Base-by-base conservation (phyloP, 805 yeast genomes). In the Torulaspora indica region DNA sequence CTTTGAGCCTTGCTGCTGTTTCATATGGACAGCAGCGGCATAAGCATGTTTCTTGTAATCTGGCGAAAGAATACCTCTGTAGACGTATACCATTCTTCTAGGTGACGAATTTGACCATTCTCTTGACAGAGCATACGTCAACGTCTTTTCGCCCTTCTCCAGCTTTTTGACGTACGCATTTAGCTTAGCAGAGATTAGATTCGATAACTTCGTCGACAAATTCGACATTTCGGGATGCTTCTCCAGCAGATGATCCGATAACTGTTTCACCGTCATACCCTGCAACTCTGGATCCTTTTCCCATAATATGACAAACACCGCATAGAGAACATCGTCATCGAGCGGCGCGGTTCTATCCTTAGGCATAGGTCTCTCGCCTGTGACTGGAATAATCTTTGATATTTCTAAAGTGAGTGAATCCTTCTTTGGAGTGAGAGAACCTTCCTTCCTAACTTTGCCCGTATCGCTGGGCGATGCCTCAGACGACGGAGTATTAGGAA, bases 51-150 rank as follows among this genome's bases (percentile, higher is more conserved):
- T 66, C 54, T 81, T 82, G 64, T 82, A 85, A 60, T 85, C 90
- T n/a, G 78, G 73, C 24, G 91, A 77, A 49, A 85, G 70, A 23
- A 83, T 67, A 30, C 95, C 95, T 57, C 93, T 78, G 63, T 85
- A 85, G 39, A 84, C 89, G 57, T 85, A 85, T 22, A 85, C 89
- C 95, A 85, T 85, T 70, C 95, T 74, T 58, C 85, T 82, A 40
- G 95, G 95, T 2, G 88, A 80, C 13, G 91, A 88, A 63, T 85
- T 91, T 3, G 95, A 91, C 95, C 95, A 85, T 63, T 85, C 93
- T 67, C 95, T 77, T 1, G 88, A 81, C 34, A 85, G 67, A 14
- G 91, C 87, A 63, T 85, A 85, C 45, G 76, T 75, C 56, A 85
- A 71, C 34, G 78, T 74, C 49, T 79, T 73, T 61, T 85, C 95